These are phyloP conservation scores for Pyrenochaeta sp. DNA, from an alignment of 2,329 filamentous ascomycete species.

Conservation along the genomic window DNA sequence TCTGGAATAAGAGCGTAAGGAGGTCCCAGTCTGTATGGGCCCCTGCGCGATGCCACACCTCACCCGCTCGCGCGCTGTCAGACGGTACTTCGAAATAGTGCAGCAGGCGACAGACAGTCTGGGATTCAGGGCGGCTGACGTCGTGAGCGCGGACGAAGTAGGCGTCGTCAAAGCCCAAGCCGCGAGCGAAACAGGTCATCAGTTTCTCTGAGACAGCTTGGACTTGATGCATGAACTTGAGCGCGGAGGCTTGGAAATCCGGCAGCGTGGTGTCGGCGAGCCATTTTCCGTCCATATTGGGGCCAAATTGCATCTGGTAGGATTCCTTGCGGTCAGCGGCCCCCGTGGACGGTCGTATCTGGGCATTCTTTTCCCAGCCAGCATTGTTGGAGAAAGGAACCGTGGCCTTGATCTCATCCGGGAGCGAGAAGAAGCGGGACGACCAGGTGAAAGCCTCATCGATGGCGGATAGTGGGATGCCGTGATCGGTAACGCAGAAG, in stretches of 20 bases:
- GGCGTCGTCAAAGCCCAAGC: conserved; percentile 64
- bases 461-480: conserved; percentile 59
- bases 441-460: conserved; percentile 62
- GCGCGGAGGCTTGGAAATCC: conserved; percentile 57
- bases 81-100: conserved; percentile 60
- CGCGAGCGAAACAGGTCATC: conserved; percentile 67
- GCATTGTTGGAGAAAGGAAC: conserved; percentile 66
- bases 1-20: conserved; percentile 70
- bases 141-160: conserved; percentile 67
- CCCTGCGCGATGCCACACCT: conserved; percentile 67
- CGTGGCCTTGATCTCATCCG: conserved; percentile 60
- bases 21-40: conserved; percentile 72
- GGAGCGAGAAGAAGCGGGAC: conserved; percentile 63
- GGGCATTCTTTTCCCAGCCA: conserved; percentile 68
- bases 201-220: conserved; percentile 64
- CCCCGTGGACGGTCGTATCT: conserved; percentile 68
- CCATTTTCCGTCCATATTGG: conserved; percentile 63
- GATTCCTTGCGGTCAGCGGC: conserved; percentile 67
- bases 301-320: conserved; percentile 70
- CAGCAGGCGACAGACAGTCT: conserved; percentile 64
- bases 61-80: conserved; percentile 41
- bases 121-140: conserved; percentile 57
- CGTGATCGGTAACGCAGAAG: conserved; percentile 66
- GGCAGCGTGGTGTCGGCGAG: conserved; percentile 58
- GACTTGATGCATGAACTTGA: conserved; percentile 64